A percentile compares a stretch with the other conserved stretches of the same genome.
These are phyloP conservation scores for Silene conica DNA, from an alignment of 148 eudicot genomes.

Conservation along the genomic window DNA sequence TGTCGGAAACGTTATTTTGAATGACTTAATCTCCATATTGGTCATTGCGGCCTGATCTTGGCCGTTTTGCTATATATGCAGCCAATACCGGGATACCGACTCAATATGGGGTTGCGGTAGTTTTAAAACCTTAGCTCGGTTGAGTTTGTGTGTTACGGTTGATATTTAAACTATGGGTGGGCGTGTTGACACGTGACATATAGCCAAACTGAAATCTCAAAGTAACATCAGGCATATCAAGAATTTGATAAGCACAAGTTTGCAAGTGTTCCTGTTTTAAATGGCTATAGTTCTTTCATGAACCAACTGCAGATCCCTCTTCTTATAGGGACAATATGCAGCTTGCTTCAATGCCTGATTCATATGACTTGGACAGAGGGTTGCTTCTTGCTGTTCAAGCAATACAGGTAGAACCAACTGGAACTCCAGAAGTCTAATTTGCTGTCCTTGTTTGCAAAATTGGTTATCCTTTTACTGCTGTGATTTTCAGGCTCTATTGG, in stretches of 20 bases:
- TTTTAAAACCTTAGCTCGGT: neutral
- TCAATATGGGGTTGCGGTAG: neutral
- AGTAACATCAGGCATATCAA: neutral
- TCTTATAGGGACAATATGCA: constrained; percentile 81
- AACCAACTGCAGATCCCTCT: constrained; percentile 82
- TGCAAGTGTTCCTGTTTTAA: constrained; percentile 5
- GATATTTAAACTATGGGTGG: neutral
- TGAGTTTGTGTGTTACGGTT: neutral
- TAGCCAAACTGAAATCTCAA: no score
- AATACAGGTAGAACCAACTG: constrained; percentile 56
- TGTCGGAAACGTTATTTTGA: neutral
- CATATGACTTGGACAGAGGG: constrained; percentile 94
- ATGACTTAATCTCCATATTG: neutral
- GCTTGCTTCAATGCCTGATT: constrained; percentile 99
- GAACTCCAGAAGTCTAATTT: constrained; percentile 4
- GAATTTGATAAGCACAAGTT: constrained; percentile 6
- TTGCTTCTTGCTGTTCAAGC: constrained; percentile 98
- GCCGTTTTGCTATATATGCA: neutral
- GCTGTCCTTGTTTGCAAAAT: neutral
- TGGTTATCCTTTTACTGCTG: constrained; percentile 1
- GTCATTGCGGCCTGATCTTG: neutral
- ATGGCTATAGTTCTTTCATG: constrained; percentile 55
- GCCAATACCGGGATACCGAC: neutral
- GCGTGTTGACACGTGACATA: neutral
- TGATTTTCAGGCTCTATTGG: constrained; percentile 73